Evolutionary conservation across 2,329 filamentous ascomycete species (phyloP).

Genomic region (Passalora sequoiae): DNA sequence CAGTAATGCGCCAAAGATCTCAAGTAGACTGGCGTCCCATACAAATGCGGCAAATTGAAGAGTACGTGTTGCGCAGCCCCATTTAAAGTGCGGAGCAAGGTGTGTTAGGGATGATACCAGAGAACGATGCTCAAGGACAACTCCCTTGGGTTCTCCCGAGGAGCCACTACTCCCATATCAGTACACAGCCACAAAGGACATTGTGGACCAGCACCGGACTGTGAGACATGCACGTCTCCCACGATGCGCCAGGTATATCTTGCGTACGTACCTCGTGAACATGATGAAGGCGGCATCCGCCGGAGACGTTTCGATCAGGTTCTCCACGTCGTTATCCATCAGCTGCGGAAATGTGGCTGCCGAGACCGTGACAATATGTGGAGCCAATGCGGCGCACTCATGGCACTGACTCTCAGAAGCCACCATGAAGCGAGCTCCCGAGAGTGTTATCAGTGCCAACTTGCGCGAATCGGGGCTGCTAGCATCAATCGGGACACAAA

Average conservation of each 20-base stretch:
- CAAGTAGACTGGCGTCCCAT: background rate
- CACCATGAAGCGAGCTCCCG: constrained; percentile 3
- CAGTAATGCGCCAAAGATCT: background rate
- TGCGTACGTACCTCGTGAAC: constrained; percentile 24
- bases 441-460: constrained; percentile 1
- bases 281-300: constrained; percentile 11
- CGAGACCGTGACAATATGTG: constrained; percentile 1
- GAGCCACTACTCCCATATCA: too few species aligned
- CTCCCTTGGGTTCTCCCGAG: constrained; percentile 21
- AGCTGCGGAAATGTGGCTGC: background rate
- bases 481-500: constrained; percentile 16
- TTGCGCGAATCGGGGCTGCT: constrained; percentile 19
- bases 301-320: background rate
- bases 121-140: constrained; percentile 7
- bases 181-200: too few species aligned
- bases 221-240: too few species aligned
- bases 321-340: background rate
- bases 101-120: background rate
- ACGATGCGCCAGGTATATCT: too few species aligned
- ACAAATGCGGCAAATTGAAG: constrained; percentile 1
- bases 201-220: too few species aligned
- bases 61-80: background rate
- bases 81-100: background rate
- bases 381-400: background rate
- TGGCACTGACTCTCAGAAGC: constrained; percentile 1